phyloP scores from a whole-genome alignment of 148 eudicot species.

The Rhododendron henanense region DNA sequence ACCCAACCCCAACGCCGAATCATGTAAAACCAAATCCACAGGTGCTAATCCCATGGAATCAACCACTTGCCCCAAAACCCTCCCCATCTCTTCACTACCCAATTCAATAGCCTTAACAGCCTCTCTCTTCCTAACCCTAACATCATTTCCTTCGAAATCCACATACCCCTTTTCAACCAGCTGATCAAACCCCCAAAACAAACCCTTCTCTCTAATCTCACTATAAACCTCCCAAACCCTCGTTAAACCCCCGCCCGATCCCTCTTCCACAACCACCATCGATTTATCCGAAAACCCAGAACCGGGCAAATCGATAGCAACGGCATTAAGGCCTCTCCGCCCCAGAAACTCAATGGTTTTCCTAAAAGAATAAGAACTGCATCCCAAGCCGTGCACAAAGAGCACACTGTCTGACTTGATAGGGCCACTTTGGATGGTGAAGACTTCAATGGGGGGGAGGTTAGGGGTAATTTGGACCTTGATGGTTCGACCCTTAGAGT shows the following conservation, averaged over 20 bases:
- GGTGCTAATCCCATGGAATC: constrained; percentile 69
- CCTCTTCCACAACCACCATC: constrained; percentile 42
- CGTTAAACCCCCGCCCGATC: constrained; percentile 39
- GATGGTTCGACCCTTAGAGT: constrained; percentile 54
- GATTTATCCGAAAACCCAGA: constrained; percentile 89
- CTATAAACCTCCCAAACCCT: constrained; percentile 52
- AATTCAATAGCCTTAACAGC: constrained; percentile 47
- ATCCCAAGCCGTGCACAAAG: constrained; percentile 77
- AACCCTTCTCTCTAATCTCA: constrained; percentile 80
- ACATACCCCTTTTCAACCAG: constrained; percentile 76
- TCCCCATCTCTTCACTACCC: constrained; percentile 66
- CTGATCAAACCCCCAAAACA: constrained; percentile 94
- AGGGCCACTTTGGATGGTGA: constrained; percentile 59
- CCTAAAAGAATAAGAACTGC: constrained; percentile 64
- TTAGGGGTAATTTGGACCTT: constrained; percentile 59
- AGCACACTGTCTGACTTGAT: constrained; percentile 36
- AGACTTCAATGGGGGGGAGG: constrained; percentile 51
- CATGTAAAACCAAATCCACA: constrained; percentile 81
- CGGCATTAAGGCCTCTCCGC: constrained; percentile 41
- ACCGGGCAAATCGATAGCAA: constrained; percentile 82
- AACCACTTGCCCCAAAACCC: constrained; percentile 71
- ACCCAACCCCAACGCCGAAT: constrained; percentile 66
- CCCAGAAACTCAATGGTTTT: constrained; percentile 49
- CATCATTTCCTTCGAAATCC: constrained; percentile 40
- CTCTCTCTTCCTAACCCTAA: constrained; percentile 34